Conservation (phyloP, 2,329 filamentous ascomycete species). For the Lecanicillium sp. region DNA sequence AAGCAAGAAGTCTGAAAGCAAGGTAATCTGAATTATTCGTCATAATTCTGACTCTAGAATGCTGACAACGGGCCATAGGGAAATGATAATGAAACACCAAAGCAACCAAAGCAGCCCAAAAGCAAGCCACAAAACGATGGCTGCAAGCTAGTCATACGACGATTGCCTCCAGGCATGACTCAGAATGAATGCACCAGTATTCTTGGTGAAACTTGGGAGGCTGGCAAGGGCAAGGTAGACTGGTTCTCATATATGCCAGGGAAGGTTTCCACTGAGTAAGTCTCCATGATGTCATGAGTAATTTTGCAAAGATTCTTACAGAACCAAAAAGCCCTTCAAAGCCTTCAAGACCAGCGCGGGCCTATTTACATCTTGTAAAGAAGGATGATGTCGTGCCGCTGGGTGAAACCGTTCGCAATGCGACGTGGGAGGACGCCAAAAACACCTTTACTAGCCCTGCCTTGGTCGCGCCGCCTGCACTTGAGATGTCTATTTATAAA, state of each 20-base stretch:
- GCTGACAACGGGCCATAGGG: not conserved
- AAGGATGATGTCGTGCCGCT: conserved; percentile 59
- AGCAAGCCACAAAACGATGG: conserved; percentile 48
- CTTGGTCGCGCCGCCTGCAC: conserved; percentile 66
- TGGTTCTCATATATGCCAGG: conserved; percentile 61
- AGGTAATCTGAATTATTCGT: conserved; percentile 12
- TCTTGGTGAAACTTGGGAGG: conserved; percentile 73
- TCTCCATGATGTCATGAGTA: too few relatives aligned
- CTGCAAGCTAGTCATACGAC: conserved; percentile 76
- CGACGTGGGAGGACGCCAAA: conserved; percentile 73
- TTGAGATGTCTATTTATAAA: conserved; percentile 79
- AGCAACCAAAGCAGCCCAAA: conserved; percentile 33
- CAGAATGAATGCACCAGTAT: conserved; percentile 64
- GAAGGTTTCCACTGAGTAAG: conserved; percentile 79
- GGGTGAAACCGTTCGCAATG: conserved; percentile 59
- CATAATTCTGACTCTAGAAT: not conserved
- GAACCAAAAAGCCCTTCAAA: conserved; percentile 63
- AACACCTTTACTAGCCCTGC: conserved; percentile 64
- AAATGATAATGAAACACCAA: conserved; percentile 20
- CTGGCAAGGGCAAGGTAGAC: conserved; percentile 73
- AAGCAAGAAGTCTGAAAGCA: conserved; percentile 20
- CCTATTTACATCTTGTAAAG: conserved; percentile 74
- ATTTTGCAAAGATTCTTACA: not conserved
- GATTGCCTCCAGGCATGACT: conserved; percentile 79
- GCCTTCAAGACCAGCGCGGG: conserved; percentile 69